Conservation (phyloP, 2,329 filamentous ascomycete genomes). For the Nigrograna mackinnonii region DNA sequence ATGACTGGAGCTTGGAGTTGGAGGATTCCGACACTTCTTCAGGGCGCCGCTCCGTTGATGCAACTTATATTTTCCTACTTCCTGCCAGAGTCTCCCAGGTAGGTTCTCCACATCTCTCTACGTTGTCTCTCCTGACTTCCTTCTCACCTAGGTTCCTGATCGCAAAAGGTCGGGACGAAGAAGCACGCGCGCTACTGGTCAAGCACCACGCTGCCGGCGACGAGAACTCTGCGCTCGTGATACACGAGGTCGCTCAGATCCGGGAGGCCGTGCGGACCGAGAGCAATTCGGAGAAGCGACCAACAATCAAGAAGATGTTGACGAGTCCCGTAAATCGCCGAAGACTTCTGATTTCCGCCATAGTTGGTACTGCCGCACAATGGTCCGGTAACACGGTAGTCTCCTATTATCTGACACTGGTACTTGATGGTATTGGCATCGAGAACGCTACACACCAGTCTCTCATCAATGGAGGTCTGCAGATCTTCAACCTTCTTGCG, state of each 20-base stretch:
- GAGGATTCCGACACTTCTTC: background rate
- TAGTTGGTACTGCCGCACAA: conserved; percentile 38
- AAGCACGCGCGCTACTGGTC: conserved; percentile 1
- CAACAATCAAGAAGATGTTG: background rate
- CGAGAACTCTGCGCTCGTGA: conserved; percentile 1
- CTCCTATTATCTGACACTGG: conserved; percentile 37
- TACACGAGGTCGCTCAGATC: conserved; percentile 2
- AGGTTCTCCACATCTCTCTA: no score
- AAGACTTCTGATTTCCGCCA: conserved; percentile 39
- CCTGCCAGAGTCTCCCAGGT: background rate
- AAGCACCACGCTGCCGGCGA: conserved; percentile 1
- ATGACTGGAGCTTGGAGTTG: background rate
- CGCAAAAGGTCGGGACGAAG: conserved; percentile 1
- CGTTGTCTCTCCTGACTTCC: no score
- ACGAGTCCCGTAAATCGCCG: background rate
- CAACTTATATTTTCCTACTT: background rate
- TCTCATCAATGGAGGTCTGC: conserved; percentile 41
- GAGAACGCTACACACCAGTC: conserved; percentile 34
- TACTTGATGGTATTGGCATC: conserved; percentile 42
- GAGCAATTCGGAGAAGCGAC: background rate
- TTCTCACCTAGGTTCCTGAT: conserved; percentile 1
- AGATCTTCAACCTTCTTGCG: conserved; percentile 43
- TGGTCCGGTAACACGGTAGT: conserved; percentile 44
- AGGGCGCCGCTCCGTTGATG: background rate
- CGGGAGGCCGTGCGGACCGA: background rate